A percentile compares a stretch with the other conserved stretches of the same genome.
These are phyloP conservation scores for Casuarina cunninghamiana DNA, from an alignment of 306 rosid genomes.

Conservation along the genomic window DNA sequence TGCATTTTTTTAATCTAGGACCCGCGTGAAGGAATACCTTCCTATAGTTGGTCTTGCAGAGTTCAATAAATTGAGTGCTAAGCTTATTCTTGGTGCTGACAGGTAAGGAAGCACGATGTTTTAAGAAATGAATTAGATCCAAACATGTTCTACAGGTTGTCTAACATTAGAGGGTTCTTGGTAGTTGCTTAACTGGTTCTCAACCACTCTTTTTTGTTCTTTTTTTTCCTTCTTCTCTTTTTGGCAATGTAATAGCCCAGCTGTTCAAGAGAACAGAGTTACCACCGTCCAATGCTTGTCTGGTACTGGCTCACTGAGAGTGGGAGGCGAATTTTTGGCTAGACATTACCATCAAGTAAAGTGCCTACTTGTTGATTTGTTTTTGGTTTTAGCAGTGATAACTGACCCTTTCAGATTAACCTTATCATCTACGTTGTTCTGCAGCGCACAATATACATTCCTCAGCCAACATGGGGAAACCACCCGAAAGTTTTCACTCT, in stretches of 20 bases:
- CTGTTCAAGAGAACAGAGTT: conserved; percentile 78
- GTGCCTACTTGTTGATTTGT: conserved; percentile 8
- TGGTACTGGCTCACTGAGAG: conserved; percentile 97
- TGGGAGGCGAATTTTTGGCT: conserved; percentile 96
- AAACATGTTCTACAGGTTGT: not conserved
- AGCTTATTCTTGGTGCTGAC: conserved; percentile 89
- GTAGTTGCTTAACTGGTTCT: conserved; percentile 1
- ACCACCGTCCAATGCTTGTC: conserved; percentile 92
- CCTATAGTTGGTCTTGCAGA: conserved; percentile 87
- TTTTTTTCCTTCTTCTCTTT: conserved; percentile 8
- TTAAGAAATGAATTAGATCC: not conserved
- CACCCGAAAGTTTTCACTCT: conserved; percentile 77
- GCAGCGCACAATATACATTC: conserved; percentile 84
- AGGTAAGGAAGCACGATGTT: conserved; percentile 45
- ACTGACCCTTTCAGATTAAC: conserved; percentile 12
- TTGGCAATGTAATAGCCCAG: conserved; percentile 60
- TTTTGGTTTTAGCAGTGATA: not conserved
- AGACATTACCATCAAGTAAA: conserved; percentile 88
- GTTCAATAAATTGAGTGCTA: conserved; percentile 88
- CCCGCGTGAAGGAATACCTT: conserved; percentile 87
- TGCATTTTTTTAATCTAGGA: conserved; percentile 42
- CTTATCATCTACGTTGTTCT: conserved; percentile 18
- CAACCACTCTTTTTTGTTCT: not conserved
- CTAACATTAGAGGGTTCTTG: not conserved
- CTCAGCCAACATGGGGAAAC: conserved; percentile 97